Conservation (phyloP, 305 asterid species). For the Fraxinus velutina region DNA sequence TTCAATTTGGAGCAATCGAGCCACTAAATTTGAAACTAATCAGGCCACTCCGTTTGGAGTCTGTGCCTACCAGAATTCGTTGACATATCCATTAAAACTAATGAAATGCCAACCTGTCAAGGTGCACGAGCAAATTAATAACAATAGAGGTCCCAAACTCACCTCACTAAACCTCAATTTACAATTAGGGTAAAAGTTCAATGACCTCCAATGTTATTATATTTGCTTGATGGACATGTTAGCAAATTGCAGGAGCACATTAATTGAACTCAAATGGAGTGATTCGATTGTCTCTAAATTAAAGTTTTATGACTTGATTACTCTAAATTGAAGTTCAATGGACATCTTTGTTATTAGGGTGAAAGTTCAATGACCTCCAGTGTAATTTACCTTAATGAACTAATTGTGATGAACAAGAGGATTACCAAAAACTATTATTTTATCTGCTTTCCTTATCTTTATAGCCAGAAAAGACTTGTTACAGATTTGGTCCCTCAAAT, state of each 20-base stretch:
- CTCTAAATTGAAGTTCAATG: not conserved
- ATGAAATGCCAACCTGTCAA: too few species aligned
- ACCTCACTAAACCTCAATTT: not conserved
- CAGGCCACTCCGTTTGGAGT: not conserved
- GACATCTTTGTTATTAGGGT: not conserved
- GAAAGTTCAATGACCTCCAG: not conserved
- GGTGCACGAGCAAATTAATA: too few species aligned
- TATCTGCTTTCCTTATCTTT: not conserved
- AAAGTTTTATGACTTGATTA: not conserved
- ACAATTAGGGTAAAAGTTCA: not conserved
- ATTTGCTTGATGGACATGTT: not conserved
- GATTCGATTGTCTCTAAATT: not conserved
- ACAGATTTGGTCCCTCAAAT: not conserved
- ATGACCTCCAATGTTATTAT: not conserved
- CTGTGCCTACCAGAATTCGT: too few species aligned
- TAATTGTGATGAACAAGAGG: not conserved
- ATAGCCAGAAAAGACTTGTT: not conserved
- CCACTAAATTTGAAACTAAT: not conserved
- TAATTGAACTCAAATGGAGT: not conserved
- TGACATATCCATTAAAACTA: too few species aligned
- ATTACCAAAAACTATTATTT: not conserved
- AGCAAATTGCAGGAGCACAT: not conserved
- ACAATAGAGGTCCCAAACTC: not conserved
- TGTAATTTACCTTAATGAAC: not conserved
- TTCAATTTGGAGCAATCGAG: not conserved